Base-by-base conservation (phyloP, 768 basidiomycete genomes). In the Russula emetica region DNA sequence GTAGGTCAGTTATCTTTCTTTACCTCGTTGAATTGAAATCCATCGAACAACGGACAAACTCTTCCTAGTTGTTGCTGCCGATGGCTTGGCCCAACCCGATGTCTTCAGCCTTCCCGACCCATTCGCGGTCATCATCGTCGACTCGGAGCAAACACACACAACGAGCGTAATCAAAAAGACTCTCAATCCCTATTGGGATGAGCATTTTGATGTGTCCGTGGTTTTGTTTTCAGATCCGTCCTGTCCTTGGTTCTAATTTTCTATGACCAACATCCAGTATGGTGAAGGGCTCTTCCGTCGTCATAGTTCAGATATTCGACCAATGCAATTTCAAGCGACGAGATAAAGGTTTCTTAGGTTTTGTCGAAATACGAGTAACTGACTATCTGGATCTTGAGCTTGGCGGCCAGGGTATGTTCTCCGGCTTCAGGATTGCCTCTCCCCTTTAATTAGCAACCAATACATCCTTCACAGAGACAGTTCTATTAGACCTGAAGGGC, bases 231-330 rank as follows among this genome's bases (percentile, higher is more conserved):
- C 22, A 3, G 24, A 22, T 16, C 5, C 36, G 28, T 57, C 36
- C 13, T 36, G 58, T 16, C 56, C 65, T 65, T 60, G 63, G 36
- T 49, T 57, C 68, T 38, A 59, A 26, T 20, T 47, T 42, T 11
- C 13, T 13, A 38, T 22, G 9, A 18, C n/a, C 24, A 38, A 63
- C 51, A 63, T 61, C 26, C 70, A 98, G 95, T 69, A 91, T 84
- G 57, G 96, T 97, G 73, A 95, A 94, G 75, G 97, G 98, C 69
- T 93, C 92, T n/a, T 98, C 95, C 20, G 92, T 98, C 53, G 85
- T 99, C 63, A 93, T 94, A 5, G 95, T 98, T 1, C 97, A 98
- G 77, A 96, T 98, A 70, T 98, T 98, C 70, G 97, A 99, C 77
- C 96, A 98, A 76, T 87, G 93, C 75, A 99, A 98, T 77, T 98